These are phyloP conservation scores for Lichtheimia corymbifera DNA, from an alignment of 371 early-diverging fungal genomes.

Conservation along the genomic window DNA sequence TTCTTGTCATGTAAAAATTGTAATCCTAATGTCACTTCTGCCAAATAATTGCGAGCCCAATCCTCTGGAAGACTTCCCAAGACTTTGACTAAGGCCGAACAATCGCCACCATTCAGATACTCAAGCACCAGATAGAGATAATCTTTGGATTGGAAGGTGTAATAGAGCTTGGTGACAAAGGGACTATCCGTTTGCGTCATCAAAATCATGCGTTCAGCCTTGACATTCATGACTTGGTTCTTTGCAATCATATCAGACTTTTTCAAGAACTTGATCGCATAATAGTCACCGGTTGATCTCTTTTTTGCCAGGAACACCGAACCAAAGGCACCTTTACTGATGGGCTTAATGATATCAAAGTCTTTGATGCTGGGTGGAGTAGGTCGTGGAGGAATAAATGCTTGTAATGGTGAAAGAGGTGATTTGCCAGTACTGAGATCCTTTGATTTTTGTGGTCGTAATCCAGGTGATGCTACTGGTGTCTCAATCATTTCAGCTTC, in stretches of 20 bases:
- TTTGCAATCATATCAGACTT: constrained; percentile 92
- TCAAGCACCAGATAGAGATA: constrained; percentile 95
- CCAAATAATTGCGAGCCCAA: constrained; percentile 90
- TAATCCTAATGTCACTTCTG: constrained; percentile 92
- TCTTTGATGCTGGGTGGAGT: constrained; percentile 81
- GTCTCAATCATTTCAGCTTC: constrained; percentile 48
- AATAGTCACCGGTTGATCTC: constrained; percentile 82
- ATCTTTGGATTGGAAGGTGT: constrained; percentile 90
- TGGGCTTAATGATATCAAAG: constrained; percentile 91
- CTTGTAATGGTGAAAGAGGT: constrained; percentile 51
- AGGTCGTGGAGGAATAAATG: constrained; percentile 39
- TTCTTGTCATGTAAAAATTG: constrained; percentile 88
- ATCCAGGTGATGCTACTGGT: constrained; percentile 34
- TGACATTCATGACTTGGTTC: constrained; percentile 90
- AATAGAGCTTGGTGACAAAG: constrained; percentile 92
- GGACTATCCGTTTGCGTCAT: constrained; percentile 87
- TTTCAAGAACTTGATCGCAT: constrained; percentile 87
- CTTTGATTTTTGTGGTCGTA: constrained; percentile 18
- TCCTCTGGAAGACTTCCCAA: constrained; percentile 86
- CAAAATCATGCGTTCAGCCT: constrained; percentile 85
- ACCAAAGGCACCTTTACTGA: constrained; percentile 91
- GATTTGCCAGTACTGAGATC: constrained; percentile 29
- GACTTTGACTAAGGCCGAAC: constrained; percentile 87
- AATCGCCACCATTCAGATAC: constrained; percentile 96
- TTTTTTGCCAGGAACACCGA: constrained; percentile 88